Conservation (phyloP, 2,329 filamentous ascomycete genomes). For the Leptographium wingfieldii region DNA sequence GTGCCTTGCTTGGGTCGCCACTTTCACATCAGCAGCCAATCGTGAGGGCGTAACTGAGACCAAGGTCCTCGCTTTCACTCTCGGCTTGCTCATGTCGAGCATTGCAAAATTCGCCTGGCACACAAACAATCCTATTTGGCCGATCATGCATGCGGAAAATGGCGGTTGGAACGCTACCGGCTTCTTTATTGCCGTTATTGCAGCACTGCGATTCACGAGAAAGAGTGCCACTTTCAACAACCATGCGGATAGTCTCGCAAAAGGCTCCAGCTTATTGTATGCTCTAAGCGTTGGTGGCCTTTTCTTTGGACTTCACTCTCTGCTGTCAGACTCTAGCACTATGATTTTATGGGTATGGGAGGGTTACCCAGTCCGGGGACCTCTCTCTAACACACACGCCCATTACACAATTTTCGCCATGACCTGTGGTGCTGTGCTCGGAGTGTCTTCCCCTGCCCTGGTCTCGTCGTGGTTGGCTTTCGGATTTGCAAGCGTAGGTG, state of each 20-base stretch:
- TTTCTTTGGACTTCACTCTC: slow-evolving; percentile 80
- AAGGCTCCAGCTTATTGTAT: slow-evolving; percentile 33
- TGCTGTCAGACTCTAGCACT: slow-evolving; percentile 92
- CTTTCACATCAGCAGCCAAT: slow-evolving; percentile 63
- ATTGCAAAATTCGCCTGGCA: slow-evolving; percentile 85
- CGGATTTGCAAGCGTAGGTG: slow-evolving; percentile 65
- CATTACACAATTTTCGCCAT: slow-evolving; percentile 78
- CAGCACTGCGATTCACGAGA: slow-evolving; percentile 64
- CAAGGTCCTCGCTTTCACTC: slow-evolving; percentile 65
- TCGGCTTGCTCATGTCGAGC: slow-evolving; percentile 75
- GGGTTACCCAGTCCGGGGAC: slow-evolving; percentile 81
- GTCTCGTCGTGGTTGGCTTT: slow-evolving; percentile 70
- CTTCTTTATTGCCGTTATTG: slow-evolving; percentile 60
- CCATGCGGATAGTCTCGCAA: slow-evolving; percentile 11
- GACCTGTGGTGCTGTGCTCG: slow-evolving; percentile 65
- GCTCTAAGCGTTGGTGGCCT: slow-evolving; percentile 71
- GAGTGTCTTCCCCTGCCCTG: slow-evolving; percentile 59
- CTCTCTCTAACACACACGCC: slow-evolving; percentile 79
- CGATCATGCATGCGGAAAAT: slow-evolving; percentile 77
- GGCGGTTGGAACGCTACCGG: slow-evolving; percentile 88
- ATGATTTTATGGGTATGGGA: slow-evolving; percentile 99
- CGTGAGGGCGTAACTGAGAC: slow-evolving; percentile 68
- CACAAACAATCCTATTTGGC: slow-evolving; percentile 96
- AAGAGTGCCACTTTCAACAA: slow-evolving; percentile 38
- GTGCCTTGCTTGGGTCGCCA: slow-evolving; percentile 74